These are phyloP conservation scores for Ensete glaucum DNA, from an alignment of 176 grass and related monocot species.

Conservation along the genomic window DNA sequence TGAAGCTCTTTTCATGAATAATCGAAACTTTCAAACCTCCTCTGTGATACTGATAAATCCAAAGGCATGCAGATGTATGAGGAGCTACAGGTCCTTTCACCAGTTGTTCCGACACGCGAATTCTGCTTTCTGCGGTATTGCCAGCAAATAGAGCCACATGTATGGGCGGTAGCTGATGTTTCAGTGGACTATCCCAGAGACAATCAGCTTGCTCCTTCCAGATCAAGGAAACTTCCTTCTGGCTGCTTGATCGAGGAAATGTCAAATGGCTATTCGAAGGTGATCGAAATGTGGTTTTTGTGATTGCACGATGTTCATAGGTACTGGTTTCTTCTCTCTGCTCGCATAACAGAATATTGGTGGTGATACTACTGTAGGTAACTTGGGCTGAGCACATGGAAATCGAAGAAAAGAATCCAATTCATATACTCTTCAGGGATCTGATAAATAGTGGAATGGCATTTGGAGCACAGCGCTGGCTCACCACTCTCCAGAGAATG, in stretches of 20 bases:
- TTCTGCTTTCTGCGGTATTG: slow-evolving; percentile 93
- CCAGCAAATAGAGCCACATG: slow-evolving; percentile 73
- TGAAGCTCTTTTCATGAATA: not conserved
- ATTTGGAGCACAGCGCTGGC: slow-evolving; percentile 77
- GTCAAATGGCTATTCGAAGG: slow-evolving; percentile 83
- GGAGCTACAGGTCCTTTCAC: slow-evolving; percentile 74
- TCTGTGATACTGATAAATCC: not conserved
- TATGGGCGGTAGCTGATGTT: slow-evolving; percentile 81
- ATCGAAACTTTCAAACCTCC: not conserved
- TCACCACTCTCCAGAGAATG: slow-evolving; percentile 60
- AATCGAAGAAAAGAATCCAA: slow-evolving; percentile 50
- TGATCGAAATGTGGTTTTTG: not conserved
- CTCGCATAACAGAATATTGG: not conserved
- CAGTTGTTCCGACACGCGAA: slow-evolving; percentile 58
- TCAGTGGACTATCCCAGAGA: slow-evolving; percentile 55
- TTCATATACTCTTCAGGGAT: slow-evolving; percentile 51
- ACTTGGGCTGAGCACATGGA: slow-evolving; percentile 93
- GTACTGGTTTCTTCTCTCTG: not conserved
- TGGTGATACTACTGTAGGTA: slow-evolving; percentile 30
- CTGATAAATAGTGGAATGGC: slow-evolving; percentile 67
- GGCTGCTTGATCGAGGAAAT: slow-evolving; percentile 83
- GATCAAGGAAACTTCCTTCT: slow-evolving; percentile 62
- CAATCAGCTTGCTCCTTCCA: slow-evolving; percentile 33
- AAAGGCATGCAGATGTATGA: slow-evolving; percentile 61
- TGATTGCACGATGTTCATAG: not conserved